Evolutionary conservation across 768 basidiomycete species (phyloP), one percentile per base, ranked within the genome.

Genomic region (Coprinopsis marcescibilis): DNA sequence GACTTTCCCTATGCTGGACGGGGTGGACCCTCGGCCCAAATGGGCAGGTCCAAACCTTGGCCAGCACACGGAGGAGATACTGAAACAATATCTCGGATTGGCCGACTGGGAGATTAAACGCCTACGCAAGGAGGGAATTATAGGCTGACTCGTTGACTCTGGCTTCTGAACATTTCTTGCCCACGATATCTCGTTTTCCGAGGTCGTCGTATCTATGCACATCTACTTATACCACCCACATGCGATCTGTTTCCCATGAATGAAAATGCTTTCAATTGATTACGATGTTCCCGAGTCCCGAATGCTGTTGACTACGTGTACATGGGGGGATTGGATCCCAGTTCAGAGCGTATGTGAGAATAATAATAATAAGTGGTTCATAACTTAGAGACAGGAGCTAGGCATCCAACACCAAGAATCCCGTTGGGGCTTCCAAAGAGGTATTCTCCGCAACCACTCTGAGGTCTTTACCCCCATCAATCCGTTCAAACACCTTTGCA

Each of bases 21-120:
- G 79, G 12, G 75, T 75, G 21, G 70, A 80, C 34, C 63, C 75
- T 3, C 67, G 68, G 53, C 81, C 83, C 1, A 72, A 68, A 51
- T 85, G 82, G 82, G 83, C 81, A 21, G 83, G 83, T 0, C 83
- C 83, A 1, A 70, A 82, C 50, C 64, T 85, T n/a, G 84, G 84
- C 3, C 60, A 65, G 43, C 79, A 80, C 57, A 81, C 79, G 0
- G 68, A 75, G 14, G 68, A 74, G 34, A 69, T 80, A 15, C 54
- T 81, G 48, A 66, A 38, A 48, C 53, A 60, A 1, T 71, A 77
- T 24, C 56, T 80, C 41, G 72, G 70, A 3, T 48, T 79, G 45
- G 59, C 57, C 13, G 43, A 51, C 12, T 57, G 63, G 11, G 68
- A 70, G 15, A 53, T 80, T 24, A 56, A 58, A 13, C 60, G 58